Evolutionary conservation across 371 early-diverging fungal genomes (phyloP), one percentile per base, ranked within the genome.

Genomic region (Nematocida sp.): DNA sequence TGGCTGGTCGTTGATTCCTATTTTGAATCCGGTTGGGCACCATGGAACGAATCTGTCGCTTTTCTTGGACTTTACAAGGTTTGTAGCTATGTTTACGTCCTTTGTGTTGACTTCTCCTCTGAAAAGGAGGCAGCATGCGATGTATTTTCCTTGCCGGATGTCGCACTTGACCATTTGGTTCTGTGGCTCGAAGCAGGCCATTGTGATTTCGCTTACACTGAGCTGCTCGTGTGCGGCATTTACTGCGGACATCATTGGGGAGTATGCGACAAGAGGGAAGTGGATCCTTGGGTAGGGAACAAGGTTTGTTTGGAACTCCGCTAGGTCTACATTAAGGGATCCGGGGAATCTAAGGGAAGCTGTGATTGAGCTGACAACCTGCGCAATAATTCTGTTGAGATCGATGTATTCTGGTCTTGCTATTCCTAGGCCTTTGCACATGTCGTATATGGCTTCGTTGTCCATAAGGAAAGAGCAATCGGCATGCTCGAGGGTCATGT

Each of bases 401-500:
- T 96, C 93, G 84, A 89, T 87, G 87, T 94, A 96, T 55, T 91
- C 90, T 75, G 99, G 99, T 56, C 93, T 89, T 81, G 90, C 90
- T 84, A 96, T 93, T 85, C 93, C 95, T 67, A 98, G 87, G 87
- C 94, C 95, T 82, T 91, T 90, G 88, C 96, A 96, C 83, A 98
- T 95, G 82, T 95, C 94, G 85, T 97, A 97, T 60, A 83, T 84
- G 3, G 82, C 82, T 86, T 95, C 94, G 87, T 96, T 96, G 86
- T 96, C 97, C 55, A 95, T 94, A 90, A 95, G 90, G 87, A 97
- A 97, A 65, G 95, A 90, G 86, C 94, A 93, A 87, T 95, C 93
- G 51, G 92, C 90, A 88, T 95, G 93, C 86, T 95, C 95, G 25
- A 95, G 86, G 55, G 95, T 94, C 84, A 93, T 80, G 61, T 85